Percentiles rank a stretch among this genome's conserved stretches.
Evolutionary conservation across 2,329 filamentous ascomycete genomes (phyloP).

Genomic region (Hypoxylon sp.): DNA sequence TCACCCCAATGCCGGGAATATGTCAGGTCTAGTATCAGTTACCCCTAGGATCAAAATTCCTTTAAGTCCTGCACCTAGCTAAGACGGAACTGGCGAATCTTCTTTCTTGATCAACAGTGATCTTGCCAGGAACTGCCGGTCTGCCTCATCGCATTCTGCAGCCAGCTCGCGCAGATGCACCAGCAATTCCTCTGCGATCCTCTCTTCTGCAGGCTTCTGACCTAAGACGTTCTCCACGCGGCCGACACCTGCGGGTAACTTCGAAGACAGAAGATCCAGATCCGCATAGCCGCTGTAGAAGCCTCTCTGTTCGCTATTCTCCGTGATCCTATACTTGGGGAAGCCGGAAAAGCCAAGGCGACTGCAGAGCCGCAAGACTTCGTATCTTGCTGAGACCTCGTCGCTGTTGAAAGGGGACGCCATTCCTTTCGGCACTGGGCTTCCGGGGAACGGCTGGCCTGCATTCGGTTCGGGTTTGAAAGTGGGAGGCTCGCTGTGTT

Average conservation of each 20-base stretch:
- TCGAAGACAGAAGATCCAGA: conserved; percentile 27
- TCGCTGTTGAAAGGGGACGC: conserved; percentile 43
- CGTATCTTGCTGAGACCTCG: conserved; percentile 39
- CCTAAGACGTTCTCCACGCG: conserved; percentile 52
- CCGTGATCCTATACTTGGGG: conserved; percentile 56
- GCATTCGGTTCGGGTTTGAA: conserved; percentile 24
- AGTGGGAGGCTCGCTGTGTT: conserved; percentile 46
- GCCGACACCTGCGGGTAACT: conserved; percentile 31
- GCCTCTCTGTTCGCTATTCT: conserved; percentile 38
- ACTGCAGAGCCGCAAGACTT: conserved; percentile 55
- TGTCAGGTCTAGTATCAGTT: neutral
- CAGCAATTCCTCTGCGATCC: conserved; percentile 60
- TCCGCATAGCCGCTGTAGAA: conserved; percentile 58
- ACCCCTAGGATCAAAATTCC: neutral
- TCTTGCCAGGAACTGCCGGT: conserved; percentile 33
- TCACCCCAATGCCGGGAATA: neutral
- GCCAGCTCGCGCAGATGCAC: conserved; percentile 53
- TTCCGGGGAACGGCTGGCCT: neutral
- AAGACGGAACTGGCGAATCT: conserved; percentile 9
- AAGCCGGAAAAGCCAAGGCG: conserved; percentile 52
- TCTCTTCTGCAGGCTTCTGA: conserved; percentile 56
- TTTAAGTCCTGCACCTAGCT: conserved; percentile 5
- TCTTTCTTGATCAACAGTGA: conserved; percentile 6
- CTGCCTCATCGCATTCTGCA: conserved; percentile 43
- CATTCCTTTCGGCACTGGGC: conserved; percentile 15